Percentiles rank a stretch among this genome's conserved stretches.
phyloP scores from a whole-genome alignment of 2,329 filamentous ascomycete species.

The Dryadomyces quercus-mongolicae region DNA sequence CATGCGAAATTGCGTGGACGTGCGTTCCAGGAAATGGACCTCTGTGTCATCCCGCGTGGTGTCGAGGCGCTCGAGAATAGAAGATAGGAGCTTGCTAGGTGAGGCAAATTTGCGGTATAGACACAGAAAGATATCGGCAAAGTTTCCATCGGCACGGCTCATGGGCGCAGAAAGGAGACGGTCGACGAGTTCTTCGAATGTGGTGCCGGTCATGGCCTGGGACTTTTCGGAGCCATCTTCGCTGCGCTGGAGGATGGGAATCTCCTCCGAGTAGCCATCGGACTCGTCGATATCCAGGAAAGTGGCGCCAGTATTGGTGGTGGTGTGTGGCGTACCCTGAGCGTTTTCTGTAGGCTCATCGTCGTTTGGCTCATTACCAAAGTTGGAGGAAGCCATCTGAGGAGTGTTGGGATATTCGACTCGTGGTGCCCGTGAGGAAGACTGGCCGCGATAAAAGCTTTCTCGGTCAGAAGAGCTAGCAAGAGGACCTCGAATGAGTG shows the following conservation, averaged over 20 bases:
- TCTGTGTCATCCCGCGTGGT: constrained; percentile 52
- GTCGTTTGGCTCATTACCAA: constrained; percentile 28
- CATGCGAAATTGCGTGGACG: constrained; percentile 69
- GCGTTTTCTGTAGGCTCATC: constrained; percentile 32
- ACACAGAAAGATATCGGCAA: constrained; percentile 78
- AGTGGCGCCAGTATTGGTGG: constrained; percentile 36
- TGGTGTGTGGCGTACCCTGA: constrained; percentile 38
- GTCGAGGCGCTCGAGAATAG: constrained; percentile 68
- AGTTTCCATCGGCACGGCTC: constrained; percentile 81
- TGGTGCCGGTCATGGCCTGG: constrained; percentile 38
- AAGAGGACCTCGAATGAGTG: constrained; percentile 41
- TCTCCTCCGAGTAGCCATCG: constrained; percentile 55
- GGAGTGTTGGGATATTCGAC: constrained; percentile 27
- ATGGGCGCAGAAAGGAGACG: constrained; percentile 72
- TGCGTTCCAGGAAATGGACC: constrained; percentile 61
- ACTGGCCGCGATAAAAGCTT: constrained; percentile 26
- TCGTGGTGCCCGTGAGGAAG: constrained; percentile 34
- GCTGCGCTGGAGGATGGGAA: constrained; percentile 52
- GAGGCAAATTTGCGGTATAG: constrained; percentile 89
- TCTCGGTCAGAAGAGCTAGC: constrained; percentile 25
- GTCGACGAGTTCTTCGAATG: constrained; percentile 67
- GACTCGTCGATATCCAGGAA: constrained; percentile 61
- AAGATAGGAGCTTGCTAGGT: constrained; percentile 63
- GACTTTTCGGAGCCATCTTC: constrained; percentile 46
- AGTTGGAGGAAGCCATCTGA: constrained; percentile 17